A percentile compares a stretch with the other conserved stretches of the same genome.
These are phyloP conservation scores for Trichophyton equinum DNA, from an alignment of 2,329 filamentous ascomycete genomes.

Conservation along the genomic window DNA sequence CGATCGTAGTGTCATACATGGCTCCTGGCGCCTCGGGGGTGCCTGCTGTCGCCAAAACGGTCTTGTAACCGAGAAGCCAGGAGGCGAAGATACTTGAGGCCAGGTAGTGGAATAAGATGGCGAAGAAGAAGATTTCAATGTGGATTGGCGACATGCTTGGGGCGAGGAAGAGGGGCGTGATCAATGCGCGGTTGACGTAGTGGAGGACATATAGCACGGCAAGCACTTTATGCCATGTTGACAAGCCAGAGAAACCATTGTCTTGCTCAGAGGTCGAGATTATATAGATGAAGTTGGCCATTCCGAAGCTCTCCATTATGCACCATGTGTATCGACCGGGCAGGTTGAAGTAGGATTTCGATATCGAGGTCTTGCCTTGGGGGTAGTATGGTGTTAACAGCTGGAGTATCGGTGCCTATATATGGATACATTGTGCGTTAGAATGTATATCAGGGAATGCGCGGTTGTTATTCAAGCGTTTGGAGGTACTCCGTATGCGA, in stretches of 20 bases:
- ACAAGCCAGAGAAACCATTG: slow-evolving; percentile 19
- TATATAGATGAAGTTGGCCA: slow-evolving; percentile 65
- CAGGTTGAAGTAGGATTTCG: slow-evolving; percentile 59
- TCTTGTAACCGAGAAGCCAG: slow-evolving; percentile 74
- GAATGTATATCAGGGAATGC: background rate
- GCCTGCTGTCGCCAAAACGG: slow-evolving; percentile 15
- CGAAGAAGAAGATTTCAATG: slow-evolving; percentile 50
- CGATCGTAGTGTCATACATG: slow-evolving; percentile 38
- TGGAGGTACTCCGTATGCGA: slow-evolving; percentile 16
- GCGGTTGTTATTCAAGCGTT: background rate
- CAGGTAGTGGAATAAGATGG: slow-evolving; percentile 60
- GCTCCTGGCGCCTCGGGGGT: slow-evolving; percentile 9
- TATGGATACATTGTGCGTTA: background rate
- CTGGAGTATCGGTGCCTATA: slow-evolving; percentile 58
- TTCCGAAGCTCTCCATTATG: slow-evolving; percentile 72
- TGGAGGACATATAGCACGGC: slow-evolving; percentile 53
- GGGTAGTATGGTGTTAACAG: slow-evolving; percentile 72
- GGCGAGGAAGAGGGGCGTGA: slow-evolving; percentile 65
- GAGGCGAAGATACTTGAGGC: slow-evolving; percentile 68
- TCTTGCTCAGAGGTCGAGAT: slow-evolving; percentile 55
- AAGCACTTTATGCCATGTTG: slow-evolving; percentile 26
- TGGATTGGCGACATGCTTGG: slow-evolving; percentile 91
- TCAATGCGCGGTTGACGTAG: slow-evolving; percentile 78
- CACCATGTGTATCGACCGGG: slow-evolving; percentile 80
- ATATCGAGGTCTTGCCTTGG: slow-evolving; percentile 78